Evolutionary conservation across 257 asterid genomes (phyloP).

Genomic region (Echium plantagineum): DNA sequence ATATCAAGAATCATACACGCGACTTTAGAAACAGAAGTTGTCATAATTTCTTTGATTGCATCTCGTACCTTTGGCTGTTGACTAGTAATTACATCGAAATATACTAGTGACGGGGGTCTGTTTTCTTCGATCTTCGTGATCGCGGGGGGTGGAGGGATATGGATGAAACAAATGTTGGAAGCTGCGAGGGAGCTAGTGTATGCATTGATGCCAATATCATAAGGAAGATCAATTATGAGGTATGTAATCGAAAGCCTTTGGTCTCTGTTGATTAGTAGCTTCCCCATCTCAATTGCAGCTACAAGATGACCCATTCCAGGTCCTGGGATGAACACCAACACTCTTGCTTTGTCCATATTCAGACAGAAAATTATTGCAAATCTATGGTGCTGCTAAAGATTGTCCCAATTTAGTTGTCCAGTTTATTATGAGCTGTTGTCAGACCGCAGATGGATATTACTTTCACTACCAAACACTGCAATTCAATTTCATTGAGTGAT

Average conservation of each 20-base stretch:
- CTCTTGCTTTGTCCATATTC: conserved; percentile 2
- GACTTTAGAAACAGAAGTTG: conserved; percentile 1
- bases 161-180: conserved; percentile 16
- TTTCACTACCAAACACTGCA: no score
- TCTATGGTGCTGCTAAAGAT: neutral
- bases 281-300: conserved; percentile 42
- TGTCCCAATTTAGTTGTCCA: neutral
- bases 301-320: conserved; percentile 50
- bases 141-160: conserved; percentile 14
- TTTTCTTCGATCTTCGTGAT: neutral
- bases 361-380: neutral
- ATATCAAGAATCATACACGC: conserved; percentile 36
- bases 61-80: conserved; percentile 25
- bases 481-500: no score
- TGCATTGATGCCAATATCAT: conserved; percentile 1
- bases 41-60: conserved; percentile 10
- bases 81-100: conserved; percentile 5
- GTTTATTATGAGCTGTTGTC: neutral
- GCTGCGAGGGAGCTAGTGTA: conserved; percentile 9
- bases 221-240: conserved; percentile 32
- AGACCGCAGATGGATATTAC: no score
- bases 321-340: conserved; percentile 34
- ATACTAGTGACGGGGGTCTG: neutral
- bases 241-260: conserved; percentile 23
- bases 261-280: conserved; percentile 23